These are phyloP conservation scores for Cutaneotrichosporon sp. DNA, from an alignment of 1,284 basidiomycete genomes.

Conservation along the genomic window DNA sequence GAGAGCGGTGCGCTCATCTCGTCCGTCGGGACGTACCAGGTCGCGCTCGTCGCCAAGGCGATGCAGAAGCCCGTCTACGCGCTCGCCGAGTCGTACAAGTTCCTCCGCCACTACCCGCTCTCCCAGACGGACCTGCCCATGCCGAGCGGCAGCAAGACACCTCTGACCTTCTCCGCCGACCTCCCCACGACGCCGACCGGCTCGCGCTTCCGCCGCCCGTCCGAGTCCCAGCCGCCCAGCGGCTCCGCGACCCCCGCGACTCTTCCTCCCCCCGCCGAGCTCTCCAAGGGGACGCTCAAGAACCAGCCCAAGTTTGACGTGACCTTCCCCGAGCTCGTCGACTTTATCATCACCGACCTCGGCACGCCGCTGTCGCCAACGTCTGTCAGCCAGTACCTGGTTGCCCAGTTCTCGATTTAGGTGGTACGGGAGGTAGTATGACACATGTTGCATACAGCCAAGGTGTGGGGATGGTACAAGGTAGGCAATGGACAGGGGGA, in stretches of 20 bases:
- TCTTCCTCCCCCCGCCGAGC: constrained; percentile 24
- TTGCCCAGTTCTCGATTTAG: constrained; percentile 51
- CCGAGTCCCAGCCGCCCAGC: neutral
- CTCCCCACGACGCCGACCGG: constrained; percentile 15
- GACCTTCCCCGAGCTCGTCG: constrained; percentile 54
- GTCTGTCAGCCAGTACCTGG: constrained; percentile 53
- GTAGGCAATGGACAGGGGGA: constrained; percentile 1
- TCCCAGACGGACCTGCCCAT: constrained; percentile 91
- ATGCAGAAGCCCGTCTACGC: constrained; percentile 96
- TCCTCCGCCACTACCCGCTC: constrained; percentile 92
- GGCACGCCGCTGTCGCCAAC: constrained; percentile 50
- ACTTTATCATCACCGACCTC: constrained; percentile 54
- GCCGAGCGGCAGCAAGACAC: constrained; percentile 18
- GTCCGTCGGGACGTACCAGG: constrained; percentile 89
- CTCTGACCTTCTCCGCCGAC: constrained; percentile 33
- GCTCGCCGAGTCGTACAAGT: constrained; percentile 97
- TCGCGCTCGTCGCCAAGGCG: constrained; percentile 93
- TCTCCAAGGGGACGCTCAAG: constrained; percentile 53
- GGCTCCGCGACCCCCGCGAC: constrained; percentile 2
- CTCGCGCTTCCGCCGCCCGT: neutral
- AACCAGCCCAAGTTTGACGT: constrained; percentile 56
- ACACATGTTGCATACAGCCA: constrained; percentile 15
- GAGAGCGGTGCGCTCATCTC: constrained; percentile 70
- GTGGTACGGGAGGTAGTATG: neutral
- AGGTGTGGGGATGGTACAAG: neutral